Base-by-base conservation (phyloP, 2,329 filamentous ascomycete genomes). In the Thermothelomyces thermophilus region DNA sequence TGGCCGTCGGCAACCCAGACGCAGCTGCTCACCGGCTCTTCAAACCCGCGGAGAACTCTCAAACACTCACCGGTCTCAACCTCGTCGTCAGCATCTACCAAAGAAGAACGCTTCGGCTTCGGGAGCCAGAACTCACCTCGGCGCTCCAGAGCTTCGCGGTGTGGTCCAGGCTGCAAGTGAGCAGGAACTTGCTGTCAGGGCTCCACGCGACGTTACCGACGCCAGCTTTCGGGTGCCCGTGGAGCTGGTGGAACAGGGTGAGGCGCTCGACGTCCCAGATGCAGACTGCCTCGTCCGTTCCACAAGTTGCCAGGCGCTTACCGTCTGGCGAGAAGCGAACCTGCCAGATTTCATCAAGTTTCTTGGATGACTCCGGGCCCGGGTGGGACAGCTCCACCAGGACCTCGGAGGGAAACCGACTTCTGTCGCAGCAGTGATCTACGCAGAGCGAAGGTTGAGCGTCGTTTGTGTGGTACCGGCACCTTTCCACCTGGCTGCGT, bases 271-370 rank as follows among this genome's bases (percentile, higher is more conserved):
- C 85, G 49, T 94, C 85, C 71, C 93, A 97, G 50, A 98, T 86
- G 48, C 88, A 76, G 41, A 95, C 84, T 7, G 77, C 75, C 24
- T 80, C 80, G 54, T 88, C 86, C 59, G 80, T 80, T 43, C 91
- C 89, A 52, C 89, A 87, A 31, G 87, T 91, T 2, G 90, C 93
- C 50, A 98, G 70, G 60, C 80, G 86, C 19, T 76, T 80, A 14
- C 93, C 93, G 60, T 95, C 84, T 54, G 95, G 84, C 5, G 91
- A 97, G 66, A 95, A 98, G 45, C 84, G 79, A 10, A 96, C 75
- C 62, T 89, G 87, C 90, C 91, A 98, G 11, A 96, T 86, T 68
- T 98, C 91, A 50, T 89, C 86, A 0, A 71, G 72, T 61, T 95
- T 84, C 48, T 46, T 41, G 13, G 41, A 24, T n/a, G 34, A 16